phyloP scores from a whole-genome alignment of 495 filamentous ascomycete genomes.

The Aspergillus wentii region DNA sequence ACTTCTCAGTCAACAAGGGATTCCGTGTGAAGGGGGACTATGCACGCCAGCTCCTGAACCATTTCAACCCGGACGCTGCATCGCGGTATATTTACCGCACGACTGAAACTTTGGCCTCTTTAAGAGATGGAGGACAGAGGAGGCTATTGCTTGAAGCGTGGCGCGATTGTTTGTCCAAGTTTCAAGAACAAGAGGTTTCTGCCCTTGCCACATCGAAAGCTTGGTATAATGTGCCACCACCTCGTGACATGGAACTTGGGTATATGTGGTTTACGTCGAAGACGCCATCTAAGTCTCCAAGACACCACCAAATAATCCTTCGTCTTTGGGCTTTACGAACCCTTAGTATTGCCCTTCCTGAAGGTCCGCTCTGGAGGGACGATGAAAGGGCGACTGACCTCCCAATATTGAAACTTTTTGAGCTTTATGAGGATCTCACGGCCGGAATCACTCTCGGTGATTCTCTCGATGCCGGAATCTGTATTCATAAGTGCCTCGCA shows the following conservation, averaged over 20 bases:
- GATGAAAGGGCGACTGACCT: constrained; percentile 15
- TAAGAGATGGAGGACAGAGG: constrained; percentile 6
- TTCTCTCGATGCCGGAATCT: too few relatives aligned
- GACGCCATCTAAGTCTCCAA: too few relatives aligned
- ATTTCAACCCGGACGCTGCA: constrained; percentile 18
- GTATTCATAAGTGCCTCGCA: too few relatives aligned
- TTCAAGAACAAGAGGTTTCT: constrained; percentile 15
- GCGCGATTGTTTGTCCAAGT: constrained; percentile 22
- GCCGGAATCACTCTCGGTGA: constrained; percentile 1
- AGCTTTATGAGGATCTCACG: constrained; percentile 20
- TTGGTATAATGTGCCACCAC: constrained; percentile 28
- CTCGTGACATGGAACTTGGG: too few relatives aligned
- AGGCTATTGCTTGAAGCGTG: constrained; percentile 23
- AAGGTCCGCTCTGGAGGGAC: constrained; percentile 17
- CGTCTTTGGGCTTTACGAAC: constrained; percentile 35
- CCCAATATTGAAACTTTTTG: constrained; percentile 22
- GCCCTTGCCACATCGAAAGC: constrained; percentile 16
- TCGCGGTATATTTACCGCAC: constrained; percentile 25
- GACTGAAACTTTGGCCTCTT: constrained; percentile 26
- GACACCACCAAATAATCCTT: constrained; percentile 24
- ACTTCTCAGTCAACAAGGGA: constrained; percentile 4
- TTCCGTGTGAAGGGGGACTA: constrained; percentile 5
- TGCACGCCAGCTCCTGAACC: constrained; percentile 14
- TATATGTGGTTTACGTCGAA: too few relatives aligned
- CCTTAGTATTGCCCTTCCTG: constrained; percentile 17